Percentiles rank a stretch among this genome's conserved stretches.
These are phyloP conservation scores for Acanthamoeba healyi DNA, from an alignment of 208 protist genomes.

Conservation along the genomic window DNA sequence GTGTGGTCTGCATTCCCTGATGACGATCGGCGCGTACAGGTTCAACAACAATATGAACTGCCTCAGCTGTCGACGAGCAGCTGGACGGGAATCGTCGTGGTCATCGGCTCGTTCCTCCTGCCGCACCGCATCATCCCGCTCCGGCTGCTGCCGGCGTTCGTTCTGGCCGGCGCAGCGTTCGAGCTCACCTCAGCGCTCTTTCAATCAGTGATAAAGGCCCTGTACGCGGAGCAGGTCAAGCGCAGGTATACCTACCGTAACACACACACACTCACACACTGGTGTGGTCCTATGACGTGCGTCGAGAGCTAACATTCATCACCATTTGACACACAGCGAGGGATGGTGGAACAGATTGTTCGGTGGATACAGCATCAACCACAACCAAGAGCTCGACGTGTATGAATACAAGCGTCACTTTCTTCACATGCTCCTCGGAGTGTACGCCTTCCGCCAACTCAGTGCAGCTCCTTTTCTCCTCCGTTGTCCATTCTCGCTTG, in stretches of 20 bases:
- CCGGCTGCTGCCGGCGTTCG: neutral
- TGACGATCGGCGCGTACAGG: too few species aligned
- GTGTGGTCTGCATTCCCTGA: neutral
- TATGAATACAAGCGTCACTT: conserved; percentile 7
- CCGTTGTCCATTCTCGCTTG: neutral
- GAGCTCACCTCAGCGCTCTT: neutral
- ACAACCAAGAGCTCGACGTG: neutral
- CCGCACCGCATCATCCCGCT: neutral
- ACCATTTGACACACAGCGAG: neutral
- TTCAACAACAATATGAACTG: neutral
- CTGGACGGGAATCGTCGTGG: neutral
- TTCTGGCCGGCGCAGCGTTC: neutral
- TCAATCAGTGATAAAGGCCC: neutral
- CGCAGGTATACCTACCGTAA: neutral
- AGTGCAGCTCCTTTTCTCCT: too few species aligned
- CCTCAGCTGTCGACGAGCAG: neutral
- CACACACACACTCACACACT: too few species aligned
- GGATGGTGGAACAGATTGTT: conserved; percentile 24
- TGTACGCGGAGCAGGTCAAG: neutral
- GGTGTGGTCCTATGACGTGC: neutral
- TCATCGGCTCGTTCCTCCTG: neutral
- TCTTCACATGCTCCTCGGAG: neutral
- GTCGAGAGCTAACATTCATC: too few species aligned
- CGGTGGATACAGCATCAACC: neutral
- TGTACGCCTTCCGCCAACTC: too few species aligned